These are phyloP conservation scores for Cercospora sp. DNA, from an alignment of 2,329 filamentous ascomycete genomes.

Conservation along the genomic window DNA sequence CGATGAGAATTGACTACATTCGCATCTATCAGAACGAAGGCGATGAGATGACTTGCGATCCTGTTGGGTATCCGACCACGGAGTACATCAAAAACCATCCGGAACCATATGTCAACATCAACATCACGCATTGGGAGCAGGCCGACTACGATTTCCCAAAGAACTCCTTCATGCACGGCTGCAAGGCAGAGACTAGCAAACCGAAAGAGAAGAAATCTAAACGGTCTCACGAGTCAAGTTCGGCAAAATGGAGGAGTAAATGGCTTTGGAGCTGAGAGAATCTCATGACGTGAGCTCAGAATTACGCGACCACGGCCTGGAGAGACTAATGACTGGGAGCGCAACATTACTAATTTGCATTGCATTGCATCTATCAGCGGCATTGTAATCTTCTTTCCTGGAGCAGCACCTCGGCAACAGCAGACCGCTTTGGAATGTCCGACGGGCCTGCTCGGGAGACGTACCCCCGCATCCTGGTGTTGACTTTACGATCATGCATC, in stretches of 20 bases:
- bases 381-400: conserved; percentile 2
- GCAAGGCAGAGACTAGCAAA: conserved; percentile 37
- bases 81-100: conserved; percentile 64
- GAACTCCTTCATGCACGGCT: conserved; percentile 62
- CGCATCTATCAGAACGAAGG: conserved; percentile 68
- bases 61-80: conserved; percentile 65
- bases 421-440: neutral
- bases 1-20: conserved; percentile 67
- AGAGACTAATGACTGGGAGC: conserved; percentile 8
- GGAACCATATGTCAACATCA: conserved; percentile 62
- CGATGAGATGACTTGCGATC: conserved; percentile 63
- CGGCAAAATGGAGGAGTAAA: conserved; percentile 2
- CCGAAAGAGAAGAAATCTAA: conserved; percentile 19
- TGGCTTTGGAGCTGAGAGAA: conserved; percentile 17
- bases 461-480: neutral
- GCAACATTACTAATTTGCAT: neutral
- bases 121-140: conserved; percentile 62
- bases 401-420: neutral
- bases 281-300: neutral
- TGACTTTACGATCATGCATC: neutral
- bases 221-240: conserved; percentile 12
- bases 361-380: neutral
- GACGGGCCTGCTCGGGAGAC: neutral
- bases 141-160: conserved; percentile 61
- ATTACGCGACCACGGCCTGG: conserved; percentile 17